Conservation (phyloP, 2,329 filamentous ascomycete species). For the Colletotrichum endophyticum region DNA sequence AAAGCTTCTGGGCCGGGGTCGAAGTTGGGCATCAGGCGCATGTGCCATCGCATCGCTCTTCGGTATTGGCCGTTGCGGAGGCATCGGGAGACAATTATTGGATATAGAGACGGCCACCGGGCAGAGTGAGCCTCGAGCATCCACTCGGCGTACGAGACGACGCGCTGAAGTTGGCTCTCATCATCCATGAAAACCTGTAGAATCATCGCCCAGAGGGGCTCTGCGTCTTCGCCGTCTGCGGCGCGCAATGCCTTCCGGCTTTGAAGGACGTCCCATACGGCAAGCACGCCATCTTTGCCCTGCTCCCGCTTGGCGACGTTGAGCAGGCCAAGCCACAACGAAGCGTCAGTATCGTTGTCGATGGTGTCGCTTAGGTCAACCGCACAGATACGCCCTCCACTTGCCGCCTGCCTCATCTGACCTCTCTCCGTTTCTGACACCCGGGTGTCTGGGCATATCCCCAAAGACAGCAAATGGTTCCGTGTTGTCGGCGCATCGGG, state of each 20-base stretch:
- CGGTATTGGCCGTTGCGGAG: constrained; percentile 42
- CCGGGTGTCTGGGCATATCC: not conserved
- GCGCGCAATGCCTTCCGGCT: constrained; percentile 25
- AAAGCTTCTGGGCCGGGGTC: constrained; percentile 46
- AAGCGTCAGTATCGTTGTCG: constrained; percentile 17
- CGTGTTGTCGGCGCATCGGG: not conserved
- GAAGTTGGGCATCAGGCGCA: constrained; percentile 47
- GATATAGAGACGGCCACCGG: constrained; percentile 56
- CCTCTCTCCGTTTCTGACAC: not conserved
- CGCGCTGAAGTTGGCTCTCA: constrained; percentile 30
- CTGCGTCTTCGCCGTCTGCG: constrained; percentile 26
- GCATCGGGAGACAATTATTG: constrained; percentile 48
- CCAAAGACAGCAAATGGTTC: not conserved
- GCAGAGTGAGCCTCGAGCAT: constrained; percentile 42
- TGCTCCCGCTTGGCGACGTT: constrained; percentile 22
- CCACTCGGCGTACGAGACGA: constrained; percentile 46
- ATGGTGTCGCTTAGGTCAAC: not conserved
- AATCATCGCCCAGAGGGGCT: constrained; percentile 30
- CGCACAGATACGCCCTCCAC: not conserved
- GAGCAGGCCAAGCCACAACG: constrained; percentile 25
- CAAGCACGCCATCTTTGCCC: constrained; percentile 25
- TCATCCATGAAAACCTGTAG: constrained; percentile 31
- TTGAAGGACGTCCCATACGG: constrained; percentile 30
- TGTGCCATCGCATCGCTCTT: constrained; percentile 52
- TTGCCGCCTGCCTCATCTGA: not conserved